These are phyloP conservation scores for Chrysanthemum seticuspe DNA, from an alignment of 129 eudicot genomes.

Conservation along the genomic window DNA sequence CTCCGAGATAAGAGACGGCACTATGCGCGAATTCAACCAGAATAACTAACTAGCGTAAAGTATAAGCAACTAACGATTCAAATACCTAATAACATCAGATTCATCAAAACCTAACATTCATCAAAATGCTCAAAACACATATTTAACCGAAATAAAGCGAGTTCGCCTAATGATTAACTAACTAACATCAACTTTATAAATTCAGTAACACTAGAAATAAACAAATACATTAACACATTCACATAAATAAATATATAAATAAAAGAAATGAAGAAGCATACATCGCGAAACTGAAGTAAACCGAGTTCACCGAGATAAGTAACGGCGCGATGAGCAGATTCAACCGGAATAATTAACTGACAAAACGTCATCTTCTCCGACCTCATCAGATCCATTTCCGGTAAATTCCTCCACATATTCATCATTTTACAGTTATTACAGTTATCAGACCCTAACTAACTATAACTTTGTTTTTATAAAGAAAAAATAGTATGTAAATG, in stretches of 20 bases:
- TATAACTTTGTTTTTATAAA: too few species aligned
- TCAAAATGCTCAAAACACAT: slow-evolving; percentile 14
- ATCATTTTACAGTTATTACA: slow-evolving; percentile 29
- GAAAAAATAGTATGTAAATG: too few species aligned
- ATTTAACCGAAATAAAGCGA: background rate
- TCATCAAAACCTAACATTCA: slow-evolving; percentile 6
- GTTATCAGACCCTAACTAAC: too few species aligned
- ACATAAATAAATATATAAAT: background rate
- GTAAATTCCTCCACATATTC: slow-evolving; percentile 69
- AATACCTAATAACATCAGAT: background rate
- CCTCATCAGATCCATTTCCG: slow-evolving; percentile 97
- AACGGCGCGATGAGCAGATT: slow-evolving; percentile 93
- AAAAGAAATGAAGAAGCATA: slow-evolving; percentile 19
- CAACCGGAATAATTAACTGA: slow-evolving; percentile 90
- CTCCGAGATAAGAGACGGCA: too few species aligned
- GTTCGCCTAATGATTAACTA: too few species aligned
- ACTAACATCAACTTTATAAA: background rate
- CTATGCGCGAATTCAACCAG: too few species aligned
- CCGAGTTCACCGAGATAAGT: slow-evolving; percentile 94
- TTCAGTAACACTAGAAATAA: slow-evolving; percentile 8
- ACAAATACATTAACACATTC: background rate
- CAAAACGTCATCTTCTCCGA: slow-evolving; percentile 90
- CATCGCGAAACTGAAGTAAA: slow-evolving; percentile 88
- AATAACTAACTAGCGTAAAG: too few species aligned
- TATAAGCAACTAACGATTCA: too few species aligned